Evolutionary conservation across 2,329 filamentous ascomycete species (phyloP), one percentile per base, ranked within the genome.

Genomic region (Dactylellina sp.): DNA sequence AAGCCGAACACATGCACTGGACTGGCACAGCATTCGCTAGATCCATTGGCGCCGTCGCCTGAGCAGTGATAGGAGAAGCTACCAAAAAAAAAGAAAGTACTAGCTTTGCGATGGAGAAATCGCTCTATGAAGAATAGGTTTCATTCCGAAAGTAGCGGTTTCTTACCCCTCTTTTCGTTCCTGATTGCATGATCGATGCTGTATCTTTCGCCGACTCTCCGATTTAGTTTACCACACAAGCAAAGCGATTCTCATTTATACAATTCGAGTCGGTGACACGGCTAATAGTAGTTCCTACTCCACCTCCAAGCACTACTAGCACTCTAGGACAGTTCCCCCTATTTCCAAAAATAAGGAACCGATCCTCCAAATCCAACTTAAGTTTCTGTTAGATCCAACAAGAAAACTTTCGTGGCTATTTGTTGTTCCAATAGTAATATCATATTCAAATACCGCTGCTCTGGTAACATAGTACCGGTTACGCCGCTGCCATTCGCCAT

Each of bases 131-230:
- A 28, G 35, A 40, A 47, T 56, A 70, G 42, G 12, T 12, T 12
- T 18, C 42, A 7, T 9, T 40, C 18, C 14, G 25, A 40, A 22
- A 24, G 11, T 35, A 40, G 11, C 50, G 32, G 7, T 28, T 42
- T 32, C 32, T 39, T 66, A 66, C 70, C 70, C 70, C 70, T 74
- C 70, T 74, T 74, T 74, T 47, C 25, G 28, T 32, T 20, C 24
- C 12, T 14, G 49, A 11, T n/a, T n/a, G n/a, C n/a, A n/a, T 22
- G 60, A 37, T 55, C 28, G 56, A 74, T 74, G 61, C 44, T 66
- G 39, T 40, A 16, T 46, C 49, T 52, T n/a, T 59, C 61, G 61
- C 61, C 14, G 49, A 44, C 60, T 46, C 68, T 25, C 56, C 56
- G 49, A 20, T 37, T 42, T 22, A 50, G 35, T 49, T 60, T 40